phyloP scores from a whole-genome alignment of 2,329 filamentous ascomycete species.

The Kalmusia sp. region DNA sequence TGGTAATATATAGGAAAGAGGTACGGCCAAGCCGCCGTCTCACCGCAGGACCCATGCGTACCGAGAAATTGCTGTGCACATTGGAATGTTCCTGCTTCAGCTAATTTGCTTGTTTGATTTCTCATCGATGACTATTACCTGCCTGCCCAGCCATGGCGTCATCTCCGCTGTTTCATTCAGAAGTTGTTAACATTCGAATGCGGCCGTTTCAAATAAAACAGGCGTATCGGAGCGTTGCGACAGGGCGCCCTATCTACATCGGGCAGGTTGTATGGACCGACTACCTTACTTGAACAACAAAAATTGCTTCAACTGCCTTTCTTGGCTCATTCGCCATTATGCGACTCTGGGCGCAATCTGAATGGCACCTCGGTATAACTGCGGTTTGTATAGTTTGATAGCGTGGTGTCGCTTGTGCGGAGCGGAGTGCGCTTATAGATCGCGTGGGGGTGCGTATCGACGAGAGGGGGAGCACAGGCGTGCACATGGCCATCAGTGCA shows the following conservation, averaged over 20 bases:
- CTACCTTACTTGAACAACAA: not conserved
- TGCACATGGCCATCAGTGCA: no score
- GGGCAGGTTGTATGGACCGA: not conserved
- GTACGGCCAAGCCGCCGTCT: not conserved
- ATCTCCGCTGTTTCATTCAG: not conserved
- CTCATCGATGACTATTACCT: not conserved
- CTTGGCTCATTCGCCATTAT: not conserved
- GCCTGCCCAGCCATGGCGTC: not conserved
- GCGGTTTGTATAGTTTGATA: not conserved
- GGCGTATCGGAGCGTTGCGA: not conserved
- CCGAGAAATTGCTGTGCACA: conserved; percentile 3
- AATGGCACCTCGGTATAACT: not conserved
- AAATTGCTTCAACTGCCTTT: not conserved
- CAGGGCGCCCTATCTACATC: not conserved
- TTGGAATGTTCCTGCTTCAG: not conserved
- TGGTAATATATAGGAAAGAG: conserved; percentile 1
- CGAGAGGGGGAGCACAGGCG: no score
- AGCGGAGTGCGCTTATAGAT: no score
- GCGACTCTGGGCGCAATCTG: not conserved
- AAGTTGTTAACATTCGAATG: not conserved
- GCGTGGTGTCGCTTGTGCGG: no score
- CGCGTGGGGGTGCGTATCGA: no score
- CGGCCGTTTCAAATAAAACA: not conserved
- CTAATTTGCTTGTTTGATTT: not conserved
- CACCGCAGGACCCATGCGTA: not conserved